A percentile compares a stretch with the other conserved stretches of the same genome.
phyloP scores from a whole-genome alignment of 495 filamentous ascomycete genomes.

The Aspergillus campestris region DNA sequence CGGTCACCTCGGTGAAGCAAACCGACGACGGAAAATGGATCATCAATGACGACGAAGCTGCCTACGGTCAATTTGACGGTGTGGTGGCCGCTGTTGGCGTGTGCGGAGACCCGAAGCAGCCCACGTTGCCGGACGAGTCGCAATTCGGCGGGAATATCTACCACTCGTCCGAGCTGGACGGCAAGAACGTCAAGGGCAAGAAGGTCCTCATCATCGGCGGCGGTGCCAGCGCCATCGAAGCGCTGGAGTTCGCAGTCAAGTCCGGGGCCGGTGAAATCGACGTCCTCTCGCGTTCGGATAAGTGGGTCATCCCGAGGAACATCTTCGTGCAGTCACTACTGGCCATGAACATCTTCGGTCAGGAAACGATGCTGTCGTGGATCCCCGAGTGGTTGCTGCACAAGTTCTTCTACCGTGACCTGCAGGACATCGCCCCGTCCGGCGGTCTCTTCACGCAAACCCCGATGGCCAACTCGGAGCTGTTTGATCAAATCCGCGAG shows the following conservation, averaged over 20 bases:
- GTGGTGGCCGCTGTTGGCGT: constrained; percentile 70
- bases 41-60: constrained; percentile 64
- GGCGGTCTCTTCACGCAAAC: constrained; percentile 68
- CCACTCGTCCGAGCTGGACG: constrained; percentile 68
- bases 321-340: constrained; percentile 64
- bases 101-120: constrained; percentile 69
- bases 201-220: constrained; percentile 69
- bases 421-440: constrained; percentile 65
- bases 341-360: constrained; percentile 68
- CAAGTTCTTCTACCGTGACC: constrained; percentile 77
- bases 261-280: constrained; percentile 58
- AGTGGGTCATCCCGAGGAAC: constrained; percentile 85
- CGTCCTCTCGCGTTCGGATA: constrained; percentile 70
- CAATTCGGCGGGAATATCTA: constrained; percentile 59
- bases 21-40: constrained; percentile 67
- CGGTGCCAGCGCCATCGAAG: constrained; percentile 76
- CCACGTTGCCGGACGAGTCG: constrained; percentile 55
- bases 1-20: constrained; percentile 58
- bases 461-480: constrained; percentile 77
- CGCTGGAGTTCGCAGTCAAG: constrained; percentile 67
- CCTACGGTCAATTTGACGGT: constrained; percentile 66
- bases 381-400: constrained; percentile 69
- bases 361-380: constrained; percentile 64
- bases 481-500: constrained; percentile 67
- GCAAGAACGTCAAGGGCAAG: constrained; percentile 61